A percentile compares a stretch with the other conserved stretches of the same genome.
phyloP scores from a whole-genome alignment of 2,329 filamentous ascomycete genomes.

The Penicillium sp. region DNA sequence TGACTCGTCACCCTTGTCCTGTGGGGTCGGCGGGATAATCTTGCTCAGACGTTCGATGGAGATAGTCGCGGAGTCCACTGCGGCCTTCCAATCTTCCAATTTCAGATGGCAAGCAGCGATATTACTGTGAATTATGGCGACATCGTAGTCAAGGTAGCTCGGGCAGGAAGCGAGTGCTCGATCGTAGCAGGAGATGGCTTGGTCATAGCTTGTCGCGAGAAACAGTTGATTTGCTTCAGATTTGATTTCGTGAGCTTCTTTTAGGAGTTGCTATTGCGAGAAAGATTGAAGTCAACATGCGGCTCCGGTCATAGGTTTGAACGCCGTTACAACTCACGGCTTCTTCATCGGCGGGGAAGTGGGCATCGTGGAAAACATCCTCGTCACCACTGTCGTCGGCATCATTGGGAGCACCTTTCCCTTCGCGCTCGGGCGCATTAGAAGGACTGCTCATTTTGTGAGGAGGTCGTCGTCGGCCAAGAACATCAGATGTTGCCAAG shows the following conservation, averaged over 20 bases:
- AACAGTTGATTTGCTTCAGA: constrained; percentile 78
- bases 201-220: constrained; percentile 65
- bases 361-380: constrained; percentile 43
- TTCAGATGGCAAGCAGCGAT: constrained; percentile 87
- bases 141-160: constrained; percentile 80
- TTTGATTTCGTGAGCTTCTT: constrained; percentile 72
- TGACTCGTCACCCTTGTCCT: constrained; percentile 19
- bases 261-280: constrained; percentile 59
- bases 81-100: constrained; percentile 79
- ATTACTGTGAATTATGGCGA: constrained; percentile 84
- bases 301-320: not conserved
- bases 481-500: constrained; percentile 8
- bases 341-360: constrained; percentile 49
- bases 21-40: constrained; percentile 48
- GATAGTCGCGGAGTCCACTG: constrained; percentile 68
- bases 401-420: constrained; percentile 9
- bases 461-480: constrained; percentile 13
- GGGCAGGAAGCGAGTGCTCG: constrained; percentile 76
- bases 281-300: constrained; percentile 8
- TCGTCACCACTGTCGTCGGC: constrained; percentile 38
- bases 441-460: constrained; percentile 19
- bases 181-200: constrained; percentile 79
- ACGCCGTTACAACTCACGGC: constrained; percentile 32
- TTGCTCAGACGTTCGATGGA: constrained; percentile 71
- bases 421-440: constrained; percentile 5